Percentiles rank a stretch among this genome's conserved stretches.
phyloP scores from a whole-genome alignment of 352 stramenopile species.

The Pythium vanterpoolii region DNA sequence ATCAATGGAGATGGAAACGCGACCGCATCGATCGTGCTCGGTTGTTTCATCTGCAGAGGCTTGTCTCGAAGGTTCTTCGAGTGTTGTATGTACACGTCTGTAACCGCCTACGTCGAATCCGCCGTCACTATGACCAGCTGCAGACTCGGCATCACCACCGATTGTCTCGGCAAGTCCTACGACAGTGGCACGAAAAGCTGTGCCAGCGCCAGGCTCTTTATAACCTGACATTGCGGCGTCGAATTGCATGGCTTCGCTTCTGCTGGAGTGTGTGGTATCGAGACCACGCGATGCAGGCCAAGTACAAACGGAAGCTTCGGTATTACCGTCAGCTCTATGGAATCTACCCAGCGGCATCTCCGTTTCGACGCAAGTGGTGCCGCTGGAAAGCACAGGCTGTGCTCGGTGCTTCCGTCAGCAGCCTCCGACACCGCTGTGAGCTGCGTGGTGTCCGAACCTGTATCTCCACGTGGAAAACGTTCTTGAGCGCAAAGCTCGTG shows the following conservation, averaged over 20 bases:
- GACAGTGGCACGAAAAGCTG: not conserved
- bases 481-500: not conserved
- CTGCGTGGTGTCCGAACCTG: not conserved
- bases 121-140: not conserved
- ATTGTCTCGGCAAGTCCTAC: not conserved
- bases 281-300: constrained; percentile 8
- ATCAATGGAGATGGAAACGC: not conserved
- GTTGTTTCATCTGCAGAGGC: not conserved
- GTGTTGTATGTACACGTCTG: not conserved
- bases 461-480: constrained; percentile 12
- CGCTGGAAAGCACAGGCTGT: constrained; percentile 27
- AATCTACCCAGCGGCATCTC: constrained; percentile 27
- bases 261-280: constrained; percentile 14
- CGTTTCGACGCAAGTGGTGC: constrained; percentile 24
- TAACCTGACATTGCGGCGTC: not conserved
- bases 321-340: constrained; percentile 42
- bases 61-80: not conserved
- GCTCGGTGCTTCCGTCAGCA: not conserved
- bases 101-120: not conserved
- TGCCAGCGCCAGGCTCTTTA: not conserved
- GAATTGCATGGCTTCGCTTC: not conserved
- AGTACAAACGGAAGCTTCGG: constrained; percentile 28
- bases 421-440: constrained; percentile 9
- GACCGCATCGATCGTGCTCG: not conserved
- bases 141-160: not conserved